phyloP scores from a whole-genome alignment of 257 asterid species.

The Eustoma russellianum region DNA sequence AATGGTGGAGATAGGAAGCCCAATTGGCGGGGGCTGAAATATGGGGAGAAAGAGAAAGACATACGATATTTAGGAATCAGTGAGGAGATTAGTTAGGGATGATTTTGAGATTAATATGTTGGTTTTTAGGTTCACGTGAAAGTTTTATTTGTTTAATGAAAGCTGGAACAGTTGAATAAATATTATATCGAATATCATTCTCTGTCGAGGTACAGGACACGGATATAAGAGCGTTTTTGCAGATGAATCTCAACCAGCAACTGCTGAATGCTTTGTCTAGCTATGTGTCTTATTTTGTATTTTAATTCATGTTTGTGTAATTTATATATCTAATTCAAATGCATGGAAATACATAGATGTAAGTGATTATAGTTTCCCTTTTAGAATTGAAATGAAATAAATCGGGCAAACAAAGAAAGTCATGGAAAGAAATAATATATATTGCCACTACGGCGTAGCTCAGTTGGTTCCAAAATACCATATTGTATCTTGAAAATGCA shows the following conservation, averaged over 20 bases:
- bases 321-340: slow-evolving; percentile 12
- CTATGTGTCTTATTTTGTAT: too few relatives aligned
- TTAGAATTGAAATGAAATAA: too few relatives aligned
- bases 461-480: too few relatives aligned
- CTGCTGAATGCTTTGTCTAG: too few relatives aligned
- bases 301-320: not conserved
- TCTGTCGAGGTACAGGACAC: slow-evolving; percentile 34
- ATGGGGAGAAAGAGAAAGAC: not conserved
- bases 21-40: slow-evolving; percentile 31
- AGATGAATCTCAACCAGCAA: slow-evolving; percentile 44
- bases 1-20: slow-evolving; percentile 42
- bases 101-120: too few relatives aligned
- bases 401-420: too few relatives aligned
- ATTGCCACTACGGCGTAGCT: too few relatives aligned
- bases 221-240: slow-evolving; percentile 34
- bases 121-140: slow-evolving; percentile 71
- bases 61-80: not conserved
- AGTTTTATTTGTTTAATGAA: slow-evolving; percentile 8
- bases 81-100: not conserved
- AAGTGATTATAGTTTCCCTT: slow-evolving; percentile 51
- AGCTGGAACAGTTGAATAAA: too few relatives aligned
- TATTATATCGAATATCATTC: slow-evolving; percentile 20
- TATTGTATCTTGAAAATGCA: too few relatives aligned
- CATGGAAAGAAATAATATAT: too few relatives aligned
- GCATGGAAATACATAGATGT: slow-evolving; percentile 8